Percentiles rank a stretch among this genome's conserved stretches.
phyloP scores from a whole-genome alignment of 441 rosid species.

The Jatropha multifida region DNA sequence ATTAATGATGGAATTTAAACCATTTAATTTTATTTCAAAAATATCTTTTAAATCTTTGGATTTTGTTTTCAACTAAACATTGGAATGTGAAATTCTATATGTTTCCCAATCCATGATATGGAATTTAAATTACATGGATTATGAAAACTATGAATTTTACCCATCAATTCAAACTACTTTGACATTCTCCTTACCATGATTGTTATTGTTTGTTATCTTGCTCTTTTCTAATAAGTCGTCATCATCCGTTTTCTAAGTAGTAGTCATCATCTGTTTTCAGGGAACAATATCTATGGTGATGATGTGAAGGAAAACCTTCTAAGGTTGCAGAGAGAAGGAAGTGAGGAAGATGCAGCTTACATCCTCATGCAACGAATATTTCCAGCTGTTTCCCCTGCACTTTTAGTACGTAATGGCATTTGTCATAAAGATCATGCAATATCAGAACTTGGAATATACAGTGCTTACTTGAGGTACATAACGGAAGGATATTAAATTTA shows the following conservation, averaged over 20 bases:
- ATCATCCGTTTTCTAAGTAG: too few relatives aligned
- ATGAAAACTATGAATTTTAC: too few relatives aligned
- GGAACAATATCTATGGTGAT: conserved; percentile 89
- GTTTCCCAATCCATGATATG: too few relatives aligned
- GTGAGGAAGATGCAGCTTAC: conserved; percentile 80
- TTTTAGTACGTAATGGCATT: conserved; percentile 80
- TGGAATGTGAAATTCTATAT: too few relatives aligned
- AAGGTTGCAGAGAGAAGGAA: conserved; percentile 63
- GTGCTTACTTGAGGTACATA: conserved; percentile 84
- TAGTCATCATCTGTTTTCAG: conserved; percentile 33
- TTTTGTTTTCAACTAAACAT: too few relatives aligned
- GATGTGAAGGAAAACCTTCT: conserved; percentile 77
- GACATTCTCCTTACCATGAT: conserved; percentile 8
- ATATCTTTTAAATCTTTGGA: too few relatives aligned
- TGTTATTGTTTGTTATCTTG: background rate
- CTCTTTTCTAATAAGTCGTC: background rate
- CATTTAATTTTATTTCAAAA: too few relatives aligned
- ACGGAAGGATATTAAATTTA: background rate
- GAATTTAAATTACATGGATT: too few relatives aligned
- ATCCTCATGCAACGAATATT: conserved; percentile 98
- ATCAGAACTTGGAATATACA: conserved; percentile 87
- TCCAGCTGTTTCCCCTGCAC: conserved; percentile 57
- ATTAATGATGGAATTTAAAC: too few relatives aligned
- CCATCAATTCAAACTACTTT: background rate
- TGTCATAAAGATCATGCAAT: conserved; percentile 66